Base-by-base conservation (phyloP, 1,284 basidiomycete species). In the Pulveroboletus sp. region DNA sequence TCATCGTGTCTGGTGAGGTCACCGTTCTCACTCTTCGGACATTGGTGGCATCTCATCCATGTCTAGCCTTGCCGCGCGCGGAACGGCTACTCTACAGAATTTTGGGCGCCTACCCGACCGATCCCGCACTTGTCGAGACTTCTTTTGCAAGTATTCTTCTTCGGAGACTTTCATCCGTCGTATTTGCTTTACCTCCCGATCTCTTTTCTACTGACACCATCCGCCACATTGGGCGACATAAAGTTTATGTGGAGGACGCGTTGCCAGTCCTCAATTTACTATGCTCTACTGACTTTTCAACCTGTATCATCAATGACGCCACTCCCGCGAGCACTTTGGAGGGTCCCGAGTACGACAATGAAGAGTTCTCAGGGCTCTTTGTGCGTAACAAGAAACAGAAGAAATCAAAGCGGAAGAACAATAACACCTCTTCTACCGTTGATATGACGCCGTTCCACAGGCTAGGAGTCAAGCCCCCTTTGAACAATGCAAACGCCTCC, bases 381-480 rank as follows among this genome's bases (percentile, higher is more conserved):
- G 33, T 46, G 2, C 56, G 45, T n/a, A 59, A 49, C 42, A 64
- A 61, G 47, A 69, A 69, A 36, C 61, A 60, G 20, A 70, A 57
- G 28, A 59, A 61, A 42, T 7, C 43, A 31, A 66, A 29, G 51
- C 54, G 42, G 18, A 67, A 65, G 39, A 50, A 53, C 5, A 59
- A 49, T 36, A 44, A 39, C 22, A 46, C 26, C 8, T 1, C 24
- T 39, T 49, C 54, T 22, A 10, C 31, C 18, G 46, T 72, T 12
- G 69, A 78, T 45, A 5, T 25, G 26, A 35, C 65, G 6, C 63
- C 60, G n/a, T n/a, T n/a, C n/a, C n/a, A n/a, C n/a, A n/a, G n/a
- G n/a, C n/a, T n/a, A n/a, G n/a, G n/a, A n/a, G n/a, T n/a, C n/a
- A n/a, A n/a, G n/a, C n/a, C n/a, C n/a, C n/a, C n/a, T n/a, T n/a